Percentiles rank a stretch among this genome's conserved stretches.
phyloP scores from a whole-genome alignment of 768 basidiomycete genomes.

The Podaxis sp. region DNA sequence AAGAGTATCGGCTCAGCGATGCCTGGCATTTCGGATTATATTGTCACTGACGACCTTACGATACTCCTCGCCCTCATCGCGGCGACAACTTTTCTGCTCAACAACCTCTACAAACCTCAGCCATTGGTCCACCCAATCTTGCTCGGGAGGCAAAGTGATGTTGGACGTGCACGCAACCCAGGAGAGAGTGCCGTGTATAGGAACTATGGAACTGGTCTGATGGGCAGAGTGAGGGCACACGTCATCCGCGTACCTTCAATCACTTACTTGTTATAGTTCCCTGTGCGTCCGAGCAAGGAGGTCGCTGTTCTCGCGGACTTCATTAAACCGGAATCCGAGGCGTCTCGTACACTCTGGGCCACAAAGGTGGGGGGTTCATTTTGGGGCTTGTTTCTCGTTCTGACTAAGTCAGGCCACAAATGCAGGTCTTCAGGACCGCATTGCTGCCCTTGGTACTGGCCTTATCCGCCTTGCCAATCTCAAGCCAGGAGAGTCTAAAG shows the following conservation, averaged over 20 bases:
- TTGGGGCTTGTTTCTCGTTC: neutral
- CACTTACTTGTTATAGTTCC: conserved; percentile 51
- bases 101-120: conserved; percentile 78
- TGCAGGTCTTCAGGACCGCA: conserved; percentile 63
- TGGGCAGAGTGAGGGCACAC: conserved; percentile 60
- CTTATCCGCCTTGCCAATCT: conserved; percentile 58
- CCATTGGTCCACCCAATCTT: conserved; percentile 93
- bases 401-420: conserved; percentile 64
- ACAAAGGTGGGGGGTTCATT: conserved; percentile 52
- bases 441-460: conserved; percentile 73
- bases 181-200: conserved; percentile 87
- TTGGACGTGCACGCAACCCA: conserved; percentile 75
- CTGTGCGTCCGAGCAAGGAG: conserved; percentile 70
- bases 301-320: conserved; percentile 66
- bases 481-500: conserved; percentile 59
- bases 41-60: conserved; percentile 79
- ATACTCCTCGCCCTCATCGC: conserved; percentile 74
- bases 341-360: conserved; percentile 75
- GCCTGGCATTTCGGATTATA: conserved; percentile 50
- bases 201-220: conserved; percentile 83
- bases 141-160: conserved; percentile 89
- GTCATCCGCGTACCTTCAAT: neutral
- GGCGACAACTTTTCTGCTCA: conserved; percentile 73
- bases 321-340: conserved; percentile 63
- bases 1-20: conserved; percentile 18